Conservation (phyloP, 2,329 filamentous ascomycete species). For the Aspergillus sp. region DNA sequence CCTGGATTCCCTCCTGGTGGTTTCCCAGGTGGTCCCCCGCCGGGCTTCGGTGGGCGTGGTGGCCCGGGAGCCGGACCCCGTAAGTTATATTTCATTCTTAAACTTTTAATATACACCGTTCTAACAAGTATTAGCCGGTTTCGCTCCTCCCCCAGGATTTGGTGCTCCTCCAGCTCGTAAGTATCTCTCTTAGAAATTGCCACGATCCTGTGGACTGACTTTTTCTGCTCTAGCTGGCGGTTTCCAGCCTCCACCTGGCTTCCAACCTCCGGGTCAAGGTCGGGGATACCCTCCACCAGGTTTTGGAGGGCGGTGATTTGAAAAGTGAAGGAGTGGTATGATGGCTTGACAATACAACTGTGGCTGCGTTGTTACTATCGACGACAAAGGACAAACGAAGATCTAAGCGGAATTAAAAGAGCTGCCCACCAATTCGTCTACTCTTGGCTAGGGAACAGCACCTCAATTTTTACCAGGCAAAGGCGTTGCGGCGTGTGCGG, state of each 20-base stretch:
- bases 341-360: slow-evolving; percentile 22
- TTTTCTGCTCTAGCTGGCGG: slow-evolving; percentile 44
- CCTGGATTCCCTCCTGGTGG: slow-evolving; percentile 52
- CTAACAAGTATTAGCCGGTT: slow-evolving; percentile 39
- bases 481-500: slow-evolving; percentile 44
- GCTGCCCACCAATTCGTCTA: slow-evolving; percentile 16
- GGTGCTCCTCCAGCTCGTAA: slow-evolving; percentile 46
- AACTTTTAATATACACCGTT: background rate
- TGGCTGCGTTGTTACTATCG: slow-evolving; percentile 18
- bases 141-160: slow-evolving; percentile 50
- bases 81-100: slow-evolving; percentile 36
- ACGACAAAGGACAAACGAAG: slow-evolving; percentile 6
- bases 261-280: slow-evolving; percentile 65
- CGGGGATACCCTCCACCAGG: slow-evolving; percentile 54
- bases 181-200: slow-evolving; percentile 24
- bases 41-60: slow-evolving; percentile 53
- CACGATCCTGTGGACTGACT: slow-evolving; percentile 34
- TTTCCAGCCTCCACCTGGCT: slow-evolving; percentile 66
- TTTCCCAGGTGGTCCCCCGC: slow-evolving; percentile 53
- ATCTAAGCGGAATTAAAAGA: slow-evolving; percentile 6
- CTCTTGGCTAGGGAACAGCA: slow-evolving; percentile 24
- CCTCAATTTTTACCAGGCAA: slow-evolving; percentile 35
- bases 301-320: slow-evolving; percentile 45
- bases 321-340: slow-evolving; percentile 19
- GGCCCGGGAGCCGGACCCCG: slow-evolving; percentile 51